Evolutionary conservation across 257 asterid species (phyloP).

Genomic region (Orobanche coerulescens): DNA sequence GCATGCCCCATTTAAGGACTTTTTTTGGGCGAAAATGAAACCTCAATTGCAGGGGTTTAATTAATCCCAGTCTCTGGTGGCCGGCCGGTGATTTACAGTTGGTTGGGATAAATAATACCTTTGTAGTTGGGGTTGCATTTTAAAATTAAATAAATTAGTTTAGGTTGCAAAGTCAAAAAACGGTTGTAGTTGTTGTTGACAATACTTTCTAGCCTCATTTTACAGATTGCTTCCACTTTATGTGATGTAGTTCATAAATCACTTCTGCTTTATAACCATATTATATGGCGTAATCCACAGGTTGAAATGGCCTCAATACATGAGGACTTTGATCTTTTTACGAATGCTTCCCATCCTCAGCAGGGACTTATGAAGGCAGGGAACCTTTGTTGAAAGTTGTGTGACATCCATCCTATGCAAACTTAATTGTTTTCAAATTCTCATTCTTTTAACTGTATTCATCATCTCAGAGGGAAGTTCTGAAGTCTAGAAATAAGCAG

Average conservation of each 20-base stretch:
- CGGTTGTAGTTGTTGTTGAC: not conserved
- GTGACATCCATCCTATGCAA: conserved; percentile 14
- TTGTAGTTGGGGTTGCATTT: not conserved
- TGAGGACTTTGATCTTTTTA: conserved; percentile 59
- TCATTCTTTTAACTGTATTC: conserved; percentile 21
- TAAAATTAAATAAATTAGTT: not conserved
- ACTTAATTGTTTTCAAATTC: conserved; percentile 14
- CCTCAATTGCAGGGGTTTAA: too few species aligned
- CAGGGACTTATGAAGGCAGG: conserved; percentile 72
- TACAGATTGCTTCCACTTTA: conserved; percentile 10
- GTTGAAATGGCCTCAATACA: conserved; percentile 60
- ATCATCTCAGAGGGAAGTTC: conserved; percentile 69
- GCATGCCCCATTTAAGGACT: too few species aligned
- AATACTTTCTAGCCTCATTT: not conserved
- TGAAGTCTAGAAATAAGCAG: conserved; percentile 90
- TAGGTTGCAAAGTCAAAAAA: not conserved
- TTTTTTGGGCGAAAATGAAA: too few species aligned
- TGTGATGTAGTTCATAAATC: conserved; percentile 12
- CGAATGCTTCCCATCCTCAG: conserved; percentile 77
- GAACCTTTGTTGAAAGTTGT: conserved; percentile 19
- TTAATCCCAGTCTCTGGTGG: too few species aligned
- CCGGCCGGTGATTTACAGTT: not conserved
- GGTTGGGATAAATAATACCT: not conserved
- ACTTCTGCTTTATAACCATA: conserved; percentile 12
- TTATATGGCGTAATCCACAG: conserved; percentile 36